phyloP scores from a whole-genome alignment of 768 basidiomycete species.

The Leucocoprinus birnbaumii region DNA sequence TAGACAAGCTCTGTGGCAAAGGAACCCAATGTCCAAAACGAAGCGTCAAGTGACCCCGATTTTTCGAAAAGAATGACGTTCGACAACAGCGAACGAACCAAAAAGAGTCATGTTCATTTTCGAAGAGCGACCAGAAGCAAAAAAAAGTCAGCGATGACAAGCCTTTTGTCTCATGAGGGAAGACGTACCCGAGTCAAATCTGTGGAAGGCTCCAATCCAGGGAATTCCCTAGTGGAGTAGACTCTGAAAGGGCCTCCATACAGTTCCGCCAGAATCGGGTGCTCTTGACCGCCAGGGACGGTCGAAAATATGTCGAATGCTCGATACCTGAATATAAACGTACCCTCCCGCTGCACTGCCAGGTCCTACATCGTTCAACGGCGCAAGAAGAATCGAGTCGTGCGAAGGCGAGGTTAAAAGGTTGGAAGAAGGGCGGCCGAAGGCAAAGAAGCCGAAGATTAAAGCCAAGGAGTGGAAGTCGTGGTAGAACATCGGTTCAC shows the following conservation, averaged over 20 bases:
- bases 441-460: not conserved
- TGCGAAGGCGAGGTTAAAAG: not conserved
- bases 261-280: slow-evolving; percentile 56
- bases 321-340: slow-evolving; percentile 70
- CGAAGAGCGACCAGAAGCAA: not conserved
- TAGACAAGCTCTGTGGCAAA: slow-evolving; percentile 27
- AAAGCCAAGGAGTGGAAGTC: slow-evolving; percentile 9
- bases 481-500: slow-evolving; percentile 3
- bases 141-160: not conserved
- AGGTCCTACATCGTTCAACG: slow-evolving; percentile 47
- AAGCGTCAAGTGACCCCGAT: not conserved
- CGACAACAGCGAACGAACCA: not conserved
- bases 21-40: not conserved
- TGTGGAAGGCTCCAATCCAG: slow-evolving; percentile 65
- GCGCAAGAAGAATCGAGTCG: not conserved
- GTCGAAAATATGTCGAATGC: slow-evolving; percentile 58
- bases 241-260: slow-evolving; percentile 67
- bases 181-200: slow-evolving; percentile 59
- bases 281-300: slow-evolving; percentile 22
- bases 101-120: not conserved
- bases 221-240: slow-evolving; percentile 74
- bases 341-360: slow-evolving; percentile 64
- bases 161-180: not conserved
- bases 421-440: not conserved
- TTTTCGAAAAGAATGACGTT: not conserved